A percentile compares a stretch with the other conserved stretches of the same genome.
Evolutionary conservation across 352 stramenopile species (phyloP).

Genomic region (Saprolegnia diclina): DNA sequence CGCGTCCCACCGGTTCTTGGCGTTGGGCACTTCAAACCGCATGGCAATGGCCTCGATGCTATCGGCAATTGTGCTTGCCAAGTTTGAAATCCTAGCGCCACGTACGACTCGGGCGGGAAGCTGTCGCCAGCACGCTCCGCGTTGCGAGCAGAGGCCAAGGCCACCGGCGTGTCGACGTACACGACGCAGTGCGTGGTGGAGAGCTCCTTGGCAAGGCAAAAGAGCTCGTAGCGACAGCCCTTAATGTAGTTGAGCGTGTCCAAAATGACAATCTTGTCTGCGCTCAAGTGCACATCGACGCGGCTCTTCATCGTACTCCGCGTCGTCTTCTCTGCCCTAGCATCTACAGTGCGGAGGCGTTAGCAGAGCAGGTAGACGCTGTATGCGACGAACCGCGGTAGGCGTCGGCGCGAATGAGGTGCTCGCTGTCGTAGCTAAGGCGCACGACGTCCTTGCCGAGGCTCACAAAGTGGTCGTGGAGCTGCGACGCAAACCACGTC

Average conservation of each 20-base stretch:
- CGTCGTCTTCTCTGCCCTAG: conserved; percentile 58
- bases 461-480: conserved; percentile 41
- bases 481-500: conserved; percentile 44
- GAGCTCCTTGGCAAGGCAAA: conserved; percentile 89
- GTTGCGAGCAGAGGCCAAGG: conserved; percentile 55
- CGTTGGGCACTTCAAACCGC: conserved; percentile 86
- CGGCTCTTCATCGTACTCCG: conserved; percentile 58
- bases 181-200: conserved; percentile 88
- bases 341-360: conserved; percentile 34
- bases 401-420: conserved; percentile 47
- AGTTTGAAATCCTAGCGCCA: background rate
- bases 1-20: conserved; percentile 93
- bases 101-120: conserved; percentile 50
- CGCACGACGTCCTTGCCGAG: conserved; percentile 44
- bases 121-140: conserved; percentile 30
- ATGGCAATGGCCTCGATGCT: conserved; percentile 80
- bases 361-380: background rate
- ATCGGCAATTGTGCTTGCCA: background rate
- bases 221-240: conserved; percentile 92
- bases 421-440: conserved; percentile 56
- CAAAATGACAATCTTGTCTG: conserved; percentile 81
- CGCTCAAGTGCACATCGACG: conserved; percentile 55
- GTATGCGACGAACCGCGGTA: conserved; percentile 45
- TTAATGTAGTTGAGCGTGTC: conserved; percentile 95
- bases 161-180: conserved; percentile 65